Evolutionary conservation across 176 grass and related monocot species (phyloP).

Genomic region (Carex parvula): DNA sequence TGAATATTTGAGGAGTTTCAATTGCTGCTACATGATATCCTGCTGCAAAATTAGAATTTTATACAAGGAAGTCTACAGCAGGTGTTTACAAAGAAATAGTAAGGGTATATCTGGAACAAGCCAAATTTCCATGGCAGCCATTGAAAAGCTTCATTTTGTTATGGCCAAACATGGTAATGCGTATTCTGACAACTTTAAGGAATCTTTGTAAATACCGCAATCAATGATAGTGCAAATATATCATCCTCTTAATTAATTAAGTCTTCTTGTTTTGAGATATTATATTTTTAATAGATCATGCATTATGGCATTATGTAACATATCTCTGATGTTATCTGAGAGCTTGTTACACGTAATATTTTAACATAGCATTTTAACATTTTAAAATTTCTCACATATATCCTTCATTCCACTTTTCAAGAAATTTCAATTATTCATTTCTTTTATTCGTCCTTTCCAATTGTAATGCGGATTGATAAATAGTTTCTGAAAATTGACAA

Average conservation of each 20-base stretch:
- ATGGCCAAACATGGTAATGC: background rate
- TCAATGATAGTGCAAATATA: background rate
- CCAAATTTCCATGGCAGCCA: background rate
- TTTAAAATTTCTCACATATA: background rate
- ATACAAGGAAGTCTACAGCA: background rate
- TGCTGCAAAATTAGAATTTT: background rate
- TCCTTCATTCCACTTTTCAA: background rate
- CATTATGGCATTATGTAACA: too few relatives aligned
- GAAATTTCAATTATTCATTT: background rate
- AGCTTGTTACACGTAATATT: background rate
- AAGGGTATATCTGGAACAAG: background rate
- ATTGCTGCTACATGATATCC: background rate
- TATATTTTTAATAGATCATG: background rate
- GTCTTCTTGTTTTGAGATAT: background rate
- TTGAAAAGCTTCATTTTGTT: background rate
- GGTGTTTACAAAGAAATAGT: background rate
- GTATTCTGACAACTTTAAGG: background rate
- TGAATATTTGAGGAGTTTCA: background rate
- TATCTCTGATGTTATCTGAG: background rate
- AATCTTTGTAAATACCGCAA: background rate
- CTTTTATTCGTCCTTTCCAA: background rate
- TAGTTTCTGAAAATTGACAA: background rate
- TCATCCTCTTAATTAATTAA: background rate
- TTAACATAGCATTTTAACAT: background rate
- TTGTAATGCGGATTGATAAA: background rate